A percentile compares a stretch with the other conserved stretches of the same genome.
phyloP scores from a whole-genome alignment of 305 asterid species.

The Ilex paraguariensis region DNA sequence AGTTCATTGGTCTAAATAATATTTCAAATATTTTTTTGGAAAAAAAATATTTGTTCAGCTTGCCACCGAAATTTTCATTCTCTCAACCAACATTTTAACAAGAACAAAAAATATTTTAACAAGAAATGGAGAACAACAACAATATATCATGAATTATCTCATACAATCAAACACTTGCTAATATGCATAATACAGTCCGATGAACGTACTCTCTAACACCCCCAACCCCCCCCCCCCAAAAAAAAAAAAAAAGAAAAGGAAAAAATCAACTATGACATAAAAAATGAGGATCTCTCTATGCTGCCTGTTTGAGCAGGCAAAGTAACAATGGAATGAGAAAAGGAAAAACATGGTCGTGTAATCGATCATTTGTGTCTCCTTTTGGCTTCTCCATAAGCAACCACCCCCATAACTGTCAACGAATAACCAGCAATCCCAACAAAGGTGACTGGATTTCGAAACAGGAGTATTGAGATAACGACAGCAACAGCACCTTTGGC shows the following conservation, averaged over 20 bases:
- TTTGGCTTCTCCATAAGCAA: conserved; percentile 89
- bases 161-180: no score
- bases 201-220: conserved; percentile 4
- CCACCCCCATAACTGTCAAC: conserved; percentile 88
- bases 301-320: no score
- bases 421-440: conserved; percentile 83
- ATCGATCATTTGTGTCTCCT: conserved; percentile 57
- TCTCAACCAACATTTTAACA: no score
- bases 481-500: conserved; percentile 98
- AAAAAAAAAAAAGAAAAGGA: neutral
- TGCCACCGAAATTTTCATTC: no score
- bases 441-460: conserved; percentile 80
- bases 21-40: no score
- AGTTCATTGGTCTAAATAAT: no score
- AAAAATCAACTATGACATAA: neutral
- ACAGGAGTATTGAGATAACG: conserved; percentile 76
- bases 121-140: no score
- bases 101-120: no score
- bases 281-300: no score
- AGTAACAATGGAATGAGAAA: neutral
- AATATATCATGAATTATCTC: no score
- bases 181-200: conserved; percentile 13
- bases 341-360: neutral
- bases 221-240: conserved; percentile 1
- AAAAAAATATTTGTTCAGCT: no score